Base-by-base conservation (phyloP, 495 filamentous ascomycete genomes). In the Aspergillus nanangensis region DNA sequence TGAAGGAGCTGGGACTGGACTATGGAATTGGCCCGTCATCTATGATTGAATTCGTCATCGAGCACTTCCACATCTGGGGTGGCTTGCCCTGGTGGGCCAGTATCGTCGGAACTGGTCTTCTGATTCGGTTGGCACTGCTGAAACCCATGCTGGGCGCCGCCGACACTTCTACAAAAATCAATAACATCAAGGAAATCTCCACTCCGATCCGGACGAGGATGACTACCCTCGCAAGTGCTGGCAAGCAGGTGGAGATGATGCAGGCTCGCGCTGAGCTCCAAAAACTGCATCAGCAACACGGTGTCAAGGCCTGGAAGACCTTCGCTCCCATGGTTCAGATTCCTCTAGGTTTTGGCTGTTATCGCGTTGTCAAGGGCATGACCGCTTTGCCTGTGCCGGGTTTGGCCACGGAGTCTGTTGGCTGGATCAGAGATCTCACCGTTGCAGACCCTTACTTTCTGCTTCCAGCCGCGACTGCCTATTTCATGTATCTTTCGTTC, bases 401-500 rank as follows among this genome's bases (percentile, higher is more conserved):
- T 1, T 50, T 97, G 44, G 73, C 84, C 44, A 66, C 63, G 8
- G 90, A 86, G 23, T 82, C 87, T 3, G 46, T 81, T 5, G 63
- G 76, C 10, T 97, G 94, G 94, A 78, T 97, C 51, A 65, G 65
- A 4, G 85, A 99, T 56, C 66, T 99, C 44, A 86, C 91, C 1
- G 59, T 86, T 9, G 43, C 77, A 1, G 93, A 99, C 62, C 91
- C 94, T 0, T 79, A 69, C 38, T 87, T 70, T 48, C 65, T 92
- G 27, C 60, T 97, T n/a, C 93, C 93, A 0, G 19, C 79, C 5
- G 17, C 62, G 1, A 70, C 78, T 3, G 70, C 75, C 2, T 45
- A 51, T 2, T 38, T 74, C 8, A 70, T 86, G 53, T 75, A 79
- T 45, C 37, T 67, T 8, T 70, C 80, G 41, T 61, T 87, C 23